A percentile compares a stretch with the other conserved stretches of the same genome.
These are phyloP conservation scores for Sanguinoderma infundibulare DNA, from an alignment of 1,284 basidiomycete species.

Conservation along the genomic window DNA sequence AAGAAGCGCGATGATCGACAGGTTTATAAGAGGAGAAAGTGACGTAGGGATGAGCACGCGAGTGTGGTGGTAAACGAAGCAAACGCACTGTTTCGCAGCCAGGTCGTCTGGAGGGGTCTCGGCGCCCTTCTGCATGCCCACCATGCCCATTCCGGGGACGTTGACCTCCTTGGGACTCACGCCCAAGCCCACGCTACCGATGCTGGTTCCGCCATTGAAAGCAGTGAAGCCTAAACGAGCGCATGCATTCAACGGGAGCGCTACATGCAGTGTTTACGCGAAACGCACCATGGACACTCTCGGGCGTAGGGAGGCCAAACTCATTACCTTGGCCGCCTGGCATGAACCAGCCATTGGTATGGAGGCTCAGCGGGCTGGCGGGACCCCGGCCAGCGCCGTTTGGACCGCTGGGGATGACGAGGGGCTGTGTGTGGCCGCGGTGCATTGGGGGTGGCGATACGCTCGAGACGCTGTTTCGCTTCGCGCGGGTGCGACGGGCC, in stretches of 20 bases:
- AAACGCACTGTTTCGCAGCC: conserved; percentile 47
- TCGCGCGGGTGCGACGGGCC: conserved; percentile 39
- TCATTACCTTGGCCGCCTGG: conserved; percentile 33
- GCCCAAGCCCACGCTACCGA: conserved; percentile 28
- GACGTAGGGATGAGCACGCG: conserved; percentile 15
- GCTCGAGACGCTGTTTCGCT: conserved; percentile 52
- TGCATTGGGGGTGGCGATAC: conserved; percentile 47
- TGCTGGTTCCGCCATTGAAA: conserved; percentile 29
- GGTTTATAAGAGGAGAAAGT: not conserved
- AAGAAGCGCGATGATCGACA: not conserved
- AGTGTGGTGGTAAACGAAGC: conserved; percentile 1
- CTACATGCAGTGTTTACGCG: not conserved
- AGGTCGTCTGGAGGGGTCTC: conserved; percentile 39
- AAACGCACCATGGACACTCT: conserved; percentile 39
- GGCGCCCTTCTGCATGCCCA: conserved; percentile 29
- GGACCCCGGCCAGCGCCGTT: conserved; percentile 28
- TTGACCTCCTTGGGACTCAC: conserved; percentile 41
- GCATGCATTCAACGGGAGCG: conserved; percentile 8
- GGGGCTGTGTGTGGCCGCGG: conserved; percentile 47
- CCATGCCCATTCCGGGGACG: conserved; percentile 25
- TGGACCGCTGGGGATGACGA: conserved; percentile 56
- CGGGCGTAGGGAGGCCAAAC: conserved; percentile 46
- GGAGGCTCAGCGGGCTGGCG: conserved; percentile 37
- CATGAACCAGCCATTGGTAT: conserved; percentile 33
- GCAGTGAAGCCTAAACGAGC: conserved; percentile 28